Evolutionary conservation across 1,284 basidiomycete genomes (phyloP), one percentile per base, ranked within the genome.

Genomic region (Ceratorhiza oryzae-sativae): DNA sequence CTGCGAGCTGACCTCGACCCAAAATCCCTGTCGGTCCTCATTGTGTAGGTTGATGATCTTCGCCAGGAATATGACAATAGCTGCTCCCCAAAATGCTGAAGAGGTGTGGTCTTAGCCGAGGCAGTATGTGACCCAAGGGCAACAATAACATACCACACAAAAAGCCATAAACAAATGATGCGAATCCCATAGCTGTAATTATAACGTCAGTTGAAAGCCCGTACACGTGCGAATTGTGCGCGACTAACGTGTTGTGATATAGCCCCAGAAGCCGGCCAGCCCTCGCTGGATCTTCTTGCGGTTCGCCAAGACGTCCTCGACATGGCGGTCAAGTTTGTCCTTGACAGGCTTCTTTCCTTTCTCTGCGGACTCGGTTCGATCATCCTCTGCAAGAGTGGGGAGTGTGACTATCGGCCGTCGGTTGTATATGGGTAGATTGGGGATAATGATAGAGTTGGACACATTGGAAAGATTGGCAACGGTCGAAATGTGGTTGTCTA

Each of bases 131-230:
- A 8, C 15, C 32, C 51, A 53, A 32, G 5, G 8, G 20, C 39
- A 13, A n/a, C 49, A 12, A n/a, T 27, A 23, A 78, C 87, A 73
- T 76, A 88, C 89, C 88, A 59, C 90, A 86, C 39, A 87, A 79
- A 78, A 95, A 92, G 0, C 93, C 93, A 79, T 95, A 95, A 18
- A 95, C 86, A 3, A 87, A 90, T 0, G 88, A 87, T 53, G 93
- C 81, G 30, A 77, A 88, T 77, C 92, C 93, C 75, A 83, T 80
- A 0, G 83, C 83, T 51, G 46, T 18, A 23, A 61, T 46, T 9
- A 23, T 23, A 63, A 51, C 59, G 72, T 41, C 46, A 68, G 63
- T 27, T 45, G 18, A 5, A 46, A 56, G 30, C 1, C 63, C 20
- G 23, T 27, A 49, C 27, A 41, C 39, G 34, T 45, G 23, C 56